phyloP scores from a whole-genome alignment of 169 alveolate genomes.

The Plasmodium billcollinsi region DNA sequence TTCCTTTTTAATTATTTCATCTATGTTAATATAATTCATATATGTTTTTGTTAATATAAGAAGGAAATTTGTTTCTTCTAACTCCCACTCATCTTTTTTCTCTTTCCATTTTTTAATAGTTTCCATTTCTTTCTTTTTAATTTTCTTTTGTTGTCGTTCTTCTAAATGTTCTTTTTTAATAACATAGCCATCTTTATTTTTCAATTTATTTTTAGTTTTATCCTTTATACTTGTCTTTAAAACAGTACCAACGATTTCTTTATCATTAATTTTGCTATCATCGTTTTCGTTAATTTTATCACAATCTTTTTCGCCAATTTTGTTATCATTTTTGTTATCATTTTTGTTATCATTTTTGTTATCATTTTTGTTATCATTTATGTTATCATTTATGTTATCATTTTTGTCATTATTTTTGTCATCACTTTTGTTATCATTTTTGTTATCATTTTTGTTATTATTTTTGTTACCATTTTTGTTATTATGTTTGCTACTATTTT shows the following conservation, averaged over 20 bases:
- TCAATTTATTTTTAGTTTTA: slow-evolving; percentile 2
- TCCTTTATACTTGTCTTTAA: not conserved
- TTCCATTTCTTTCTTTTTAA: slow-evolving; percentile 11
- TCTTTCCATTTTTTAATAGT: slow-evolving; percentile 26
- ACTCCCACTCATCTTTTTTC: slow-evolving; percentile 47
- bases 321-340: not conserved
- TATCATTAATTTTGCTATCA: not conserved
- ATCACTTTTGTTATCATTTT: no score
- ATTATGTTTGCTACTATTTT: no score
- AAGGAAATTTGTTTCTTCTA: slow-evolving; percentile 58
- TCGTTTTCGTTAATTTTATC: not conserved
- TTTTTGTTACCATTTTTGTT: not conserved
- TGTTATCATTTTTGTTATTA: not conserved
- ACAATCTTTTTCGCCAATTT: no score
- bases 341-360: no score
- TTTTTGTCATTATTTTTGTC: not conserved
- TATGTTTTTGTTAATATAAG: slow-evolving; percentile 66
- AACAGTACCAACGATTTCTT: not conserved
- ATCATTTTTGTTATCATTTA: no score
- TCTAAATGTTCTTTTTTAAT: not conserved
- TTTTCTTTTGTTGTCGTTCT: not conserved
- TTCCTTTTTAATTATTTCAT: slow-evolving; percentile 9
- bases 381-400: not conserved
- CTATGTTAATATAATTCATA: slow-evolving; percentile 64
- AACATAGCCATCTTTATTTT: not conserved